Base-by-base conservation (phyloP, 192 early-diverging fungal species). In the Phlyctochytrium planicorne region DNA sequence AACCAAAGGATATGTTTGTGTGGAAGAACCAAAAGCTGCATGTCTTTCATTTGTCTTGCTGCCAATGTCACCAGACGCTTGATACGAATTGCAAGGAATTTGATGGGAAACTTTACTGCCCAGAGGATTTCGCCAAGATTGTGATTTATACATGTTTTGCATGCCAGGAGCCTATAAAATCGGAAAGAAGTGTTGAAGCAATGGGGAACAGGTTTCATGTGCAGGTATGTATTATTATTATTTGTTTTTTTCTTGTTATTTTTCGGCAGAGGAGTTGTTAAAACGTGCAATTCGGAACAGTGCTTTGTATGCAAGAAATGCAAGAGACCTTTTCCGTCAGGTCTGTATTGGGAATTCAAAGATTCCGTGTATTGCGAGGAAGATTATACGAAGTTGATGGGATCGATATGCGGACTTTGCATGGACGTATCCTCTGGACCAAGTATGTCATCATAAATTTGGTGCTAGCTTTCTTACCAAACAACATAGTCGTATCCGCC, bases 291-390 rank as follows among this genome's bases (percentile, higher is more conserved):
- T n/a, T n/a, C n/a, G 16, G 14, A 6, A 6, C 56, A 82, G 71
- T 82, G 83, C 60, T 81, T 85, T 57, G 75, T 81, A 3, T 85
- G 83, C 73, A 66, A 66, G 10, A 74, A 75, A 66, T 85, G 83
- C 69, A 74, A 80, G 33, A 36, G 62, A 30, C 79, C 77, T 33
- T 85, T 85, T 56, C 34, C 68, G 30, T 65, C 72, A 2, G 63
- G 53, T 29, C 20, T 66, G 14, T 81, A 73, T 59, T 81, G 73
- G 66, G 83, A 82, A 60, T 66, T 66, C 65, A 67, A 79, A 62
- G 71, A 66, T 34, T 63, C 73, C 23, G 74, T 77, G 12, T 81
- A 78, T 57, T 81, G 80, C 59, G 79, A 77, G 63, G 53, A 59
- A 50, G 80, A 85, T 35, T 85, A 81, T 62, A 79, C 77, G 30